phyloP scores from a whole-genome alignment of 176 grass and related monocot genomes.

The Chloris gayana region DNA sequence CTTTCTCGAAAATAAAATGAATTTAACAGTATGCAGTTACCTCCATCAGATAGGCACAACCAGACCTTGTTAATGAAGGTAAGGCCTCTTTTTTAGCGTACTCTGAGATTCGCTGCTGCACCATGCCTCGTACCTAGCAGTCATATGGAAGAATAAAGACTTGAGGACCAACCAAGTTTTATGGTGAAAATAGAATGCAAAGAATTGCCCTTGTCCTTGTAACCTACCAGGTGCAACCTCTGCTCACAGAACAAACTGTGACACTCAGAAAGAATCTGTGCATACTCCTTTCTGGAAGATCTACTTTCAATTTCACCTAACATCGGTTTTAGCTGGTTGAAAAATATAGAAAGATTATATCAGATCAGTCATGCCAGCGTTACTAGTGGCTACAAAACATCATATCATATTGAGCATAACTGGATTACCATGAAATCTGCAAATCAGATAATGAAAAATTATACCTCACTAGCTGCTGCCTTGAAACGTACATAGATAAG shows the following conservation, averaged over 20 bases:
- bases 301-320: conserved; percentile 88
- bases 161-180: conserved; percentile 15
- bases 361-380: conserved; percentile 11
- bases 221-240: conserved; percentile 83
- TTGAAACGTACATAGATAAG: conserved; percentile 99
- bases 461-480: conserved; percentile 94
- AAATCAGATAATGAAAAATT: conserved; percentile 17
- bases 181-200: conserved; percentile 27
- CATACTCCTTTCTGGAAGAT: conserved; percentile 90
- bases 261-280: conserved; percentile 85
- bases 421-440: conserved; percentile 1
- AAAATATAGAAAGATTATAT: conserved; percentile 31
- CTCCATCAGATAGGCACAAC: conserved; percentile 96
- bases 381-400: conserved; percentile 13
- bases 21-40: conserved; percentile 49
- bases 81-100: conserved; percentile 86
- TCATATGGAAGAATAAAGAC: conserved; percentile 25
- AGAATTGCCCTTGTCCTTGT: conserved; percentile 28
- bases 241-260: conserved; percentile 97
- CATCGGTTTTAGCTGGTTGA: conserved; percentile 84
- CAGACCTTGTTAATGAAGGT: conserved; percentile 95
- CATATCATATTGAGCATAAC: neutral
- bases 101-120: conserved; percentile 87
- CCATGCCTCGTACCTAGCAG: conserved; percentile 81
- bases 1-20: conserved; percentile 22